Percentiles rank a stretch among this genome's conserved stretches.
Conservation (phyloP, 2,329 filamentous ascomycete genomes). For the Stagonosporopsis chrysanthemi region DNA sequence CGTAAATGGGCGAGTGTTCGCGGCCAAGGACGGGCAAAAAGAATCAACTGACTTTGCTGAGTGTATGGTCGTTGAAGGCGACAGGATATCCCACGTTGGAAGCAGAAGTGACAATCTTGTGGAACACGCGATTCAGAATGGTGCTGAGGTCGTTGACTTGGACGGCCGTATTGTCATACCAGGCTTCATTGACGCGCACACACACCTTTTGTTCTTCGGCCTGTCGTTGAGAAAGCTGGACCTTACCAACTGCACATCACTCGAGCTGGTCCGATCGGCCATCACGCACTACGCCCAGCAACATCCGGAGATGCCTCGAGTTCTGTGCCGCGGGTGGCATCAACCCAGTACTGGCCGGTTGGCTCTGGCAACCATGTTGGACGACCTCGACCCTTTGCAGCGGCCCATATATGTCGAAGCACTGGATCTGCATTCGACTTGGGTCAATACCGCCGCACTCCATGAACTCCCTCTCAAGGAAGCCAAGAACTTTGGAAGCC, state of each 20-base stretch:
- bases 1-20: conserved; percentile 19
- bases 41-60: conserved; percentile 8
- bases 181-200: conserved; percentile 63
- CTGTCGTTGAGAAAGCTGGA: conserved; percentile 58
- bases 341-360: conserved; percentile 57
- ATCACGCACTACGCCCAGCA: conserved; percentile 53
- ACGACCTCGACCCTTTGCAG: conserved; percentile 53
- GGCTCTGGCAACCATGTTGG: conserved; percentile 56
- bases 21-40: conserved; percentile 2
- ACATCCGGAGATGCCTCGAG: conserved; percentile 53
- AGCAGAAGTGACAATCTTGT: conserved; percentile 2
- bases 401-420: conserved; percentile 61
- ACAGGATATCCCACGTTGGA: conserved; percentile 14
- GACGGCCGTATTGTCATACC: conserved; percentile 53
- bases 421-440: conserved; percentile 61
- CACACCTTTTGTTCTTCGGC: conserved; percentile 61
- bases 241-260: conserved; percentile 53
- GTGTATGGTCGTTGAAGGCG: conserved; percentile 17
- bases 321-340: conserved; percentile 58
- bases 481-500: conserved; percentile 30
- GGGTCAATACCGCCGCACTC: conserved; percentile 60
- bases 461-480: conserved; percentile 54
- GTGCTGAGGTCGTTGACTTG: conserved; percentile 37
- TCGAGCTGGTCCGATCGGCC: conserved; percentile 55
- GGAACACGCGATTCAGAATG: conserved; percentile 7